phyloP scores from a whole-genome alignment of 768 basidiomycete genomes.

The Lanmaoa rubissima region DNA sequence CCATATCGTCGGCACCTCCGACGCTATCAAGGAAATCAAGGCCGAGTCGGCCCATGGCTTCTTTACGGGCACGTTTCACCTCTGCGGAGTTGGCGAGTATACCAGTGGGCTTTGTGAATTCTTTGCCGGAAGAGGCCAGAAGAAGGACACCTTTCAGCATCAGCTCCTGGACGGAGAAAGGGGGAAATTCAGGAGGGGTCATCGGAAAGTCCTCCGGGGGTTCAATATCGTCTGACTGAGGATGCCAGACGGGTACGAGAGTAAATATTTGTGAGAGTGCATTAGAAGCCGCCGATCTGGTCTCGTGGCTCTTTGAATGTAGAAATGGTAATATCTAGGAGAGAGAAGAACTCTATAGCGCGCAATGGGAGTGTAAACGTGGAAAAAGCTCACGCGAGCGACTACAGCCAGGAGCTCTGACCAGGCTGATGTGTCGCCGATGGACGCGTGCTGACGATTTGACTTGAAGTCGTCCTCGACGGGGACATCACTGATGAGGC shows the following conservation, averaged over 20 bases:
- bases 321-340: conserved; percentile 84
- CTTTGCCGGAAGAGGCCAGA: conserved; percentile 90
- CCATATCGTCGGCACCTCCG: conserved; percentile 74
- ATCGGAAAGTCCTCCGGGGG: conserved; percentile 28
- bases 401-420: conserved; percentile 87
- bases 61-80: conserved; percentile 83
- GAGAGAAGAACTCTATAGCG: background rate
- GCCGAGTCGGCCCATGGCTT: conserved; percentile 85
- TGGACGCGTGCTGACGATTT: conserved; percentile 53
- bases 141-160: conserved; percentile 76
- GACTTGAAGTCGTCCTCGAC: conserved; percentile 74
- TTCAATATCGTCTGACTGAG: conserved; percentile 29
- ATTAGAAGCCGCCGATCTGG: conserved; percentile 83
- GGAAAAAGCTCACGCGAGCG: conserved; percentile 58
- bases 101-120: conserved; percentile 74
- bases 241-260: conserved; percentile 76
- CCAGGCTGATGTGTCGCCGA: conserved; percentile 78
- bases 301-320: conserved; percentile 90
- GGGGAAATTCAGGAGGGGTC: conserved; percentile 58
- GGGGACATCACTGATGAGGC: conserved; percentile 79
- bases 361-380: background rate
- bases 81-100: conserved; percentile 74
- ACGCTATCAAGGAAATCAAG: conserved; percentile 81
- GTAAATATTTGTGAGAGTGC: conserved; percentile 87
- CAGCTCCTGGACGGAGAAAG: conserved; percentile 74